A percentile compares a stretch with the other conserved stretches of the same genome.
Evolutionary conservation across 2,329 filamentous ascomycete genomes (phyloP).

Genomic region (Periconia macrospinosa): DNA sequence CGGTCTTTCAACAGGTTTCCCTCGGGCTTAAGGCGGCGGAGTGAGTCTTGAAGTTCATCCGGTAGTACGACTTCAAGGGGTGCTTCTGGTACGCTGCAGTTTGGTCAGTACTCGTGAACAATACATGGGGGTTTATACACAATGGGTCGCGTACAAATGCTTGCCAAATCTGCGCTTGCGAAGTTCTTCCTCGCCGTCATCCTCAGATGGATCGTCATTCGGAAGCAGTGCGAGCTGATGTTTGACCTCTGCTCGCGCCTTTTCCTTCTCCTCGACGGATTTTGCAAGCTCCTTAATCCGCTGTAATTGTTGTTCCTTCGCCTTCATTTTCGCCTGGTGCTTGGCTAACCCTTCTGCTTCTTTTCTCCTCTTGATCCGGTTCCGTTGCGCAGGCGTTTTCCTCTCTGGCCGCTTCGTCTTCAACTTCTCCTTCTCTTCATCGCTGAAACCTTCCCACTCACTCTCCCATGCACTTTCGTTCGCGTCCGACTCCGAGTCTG

Average conservation of each 20-base stretch:
- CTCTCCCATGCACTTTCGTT: constrained; percentile 96
- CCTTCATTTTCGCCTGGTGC: constrained; percentile 75
- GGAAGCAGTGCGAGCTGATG: constrained; percentile 27
- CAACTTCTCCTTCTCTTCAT: constrained; percentile 53
- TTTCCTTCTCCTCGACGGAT: constrained; percentile 64
- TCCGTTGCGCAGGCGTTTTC: constrained; percentile 84
- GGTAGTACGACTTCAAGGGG: constrained; percentile 53
- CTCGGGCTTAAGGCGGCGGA: constrained; percentile 72
- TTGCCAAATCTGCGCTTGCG: constrained; percentile 73
- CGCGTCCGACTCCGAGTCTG: constrained; percentile 75
- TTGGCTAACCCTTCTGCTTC: constrained; percentile 77
- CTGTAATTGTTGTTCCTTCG: constrained; percentile 70
- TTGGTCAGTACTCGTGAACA: constrained; percentile 12
- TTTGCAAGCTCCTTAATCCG: constrained; percentile 71
- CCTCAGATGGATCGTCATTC: constrained; percentile 27
- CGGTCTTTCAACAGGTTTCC: constrained; percentile 93
- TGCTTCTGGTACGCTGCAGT: constrained; percentile 67
- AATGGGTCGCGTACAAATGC: constrained; percentile 49
- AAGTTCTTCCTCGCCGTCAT: constrained; percentile 50
- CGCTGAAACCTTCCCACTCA: constrained; percentile 64
- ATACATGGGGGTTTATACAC: background rate
- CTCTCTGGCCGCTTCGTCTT: constrained; percentile 76
- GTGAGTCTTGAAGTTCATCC: constrained; percentile 54
- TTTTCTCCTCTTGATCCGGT: constrained; percentile 85
- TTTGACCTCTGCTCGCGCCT: constrained; percentile 31